Conservation (phyloP, 2,329 filamentous ascomycete genomes). For the Peltaster fructicola region DNA sequence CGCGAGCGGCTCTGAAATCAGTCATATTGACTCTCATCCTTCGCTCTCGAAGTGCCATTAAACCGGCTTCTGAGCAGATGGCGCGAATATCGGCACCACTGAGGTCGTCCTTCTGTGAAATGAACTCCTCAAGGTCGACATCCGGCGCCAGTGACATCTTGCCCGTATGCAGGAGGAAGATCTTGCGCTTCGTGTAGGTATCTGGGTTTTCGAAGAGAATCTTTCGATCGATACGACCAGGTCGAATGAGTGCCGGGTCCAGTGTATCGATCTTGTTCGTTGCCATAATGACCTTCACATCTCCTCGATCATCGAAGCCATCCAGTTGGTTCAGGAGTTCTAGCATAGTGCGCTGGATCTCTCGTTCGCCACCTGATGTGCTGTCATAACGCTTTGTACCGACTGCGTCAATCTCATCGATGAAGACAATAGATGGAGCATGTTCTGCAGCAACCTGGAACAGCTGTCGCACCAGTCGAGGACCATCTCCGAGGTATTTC, state of each 20-base stretch:
- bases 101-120: slow-evolving; percentile 93
- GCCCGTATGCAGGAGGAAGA: slow-evolving; percentile 91
- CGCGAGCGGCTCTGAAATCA: slow-evolving; percentile 81
- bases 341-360: slow-evolving; percentile 96
- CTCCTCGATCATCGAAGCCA: slow-evolving; percentile 94
- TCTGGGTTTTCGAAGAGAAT: slow-evolving; percentile 65
- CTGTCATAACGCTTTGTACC: slow-evolving; percentile 98
- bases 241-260: slow-evolving; percentile 87
- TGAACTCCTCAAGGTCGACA: slow-evolving; percentile 97
- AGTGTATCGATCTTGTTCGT: slow-evolving; percentile 99
- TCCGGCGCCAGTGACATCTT: slow-evolving; percentile 97
- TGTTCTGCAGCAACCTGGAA: slow-evolving; percentile 95
- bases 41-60: slow-evolving; percentile 83
- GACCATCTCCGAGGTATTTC: slow-evolving; percentile 95
- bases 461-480: slow-evolving; percentile 82
- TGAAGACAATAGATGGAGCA: slow-evolving; percentile 93
- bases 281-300: slow-evolving; percentile 99
- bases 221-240: slow-evolving; percentile 96
- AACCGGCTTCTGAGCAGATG: slow-evolving; percentile 90
- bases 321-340: slow-evolving; percentile 96
- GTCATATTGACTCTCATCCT: slow-evolving; percentile 99
- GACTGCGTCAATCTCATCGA: slow-evolving; percentile 97
- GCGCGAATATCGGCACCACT: slow-evolving; percentile 97
- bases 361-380: slow-evolving; percentile 87
- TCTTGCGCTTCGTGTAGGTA: slow-evolving; percentile 91